Conservation (phyloP, 257 asterid genomes). For the Parsonsia alboflavescens region DNA sequence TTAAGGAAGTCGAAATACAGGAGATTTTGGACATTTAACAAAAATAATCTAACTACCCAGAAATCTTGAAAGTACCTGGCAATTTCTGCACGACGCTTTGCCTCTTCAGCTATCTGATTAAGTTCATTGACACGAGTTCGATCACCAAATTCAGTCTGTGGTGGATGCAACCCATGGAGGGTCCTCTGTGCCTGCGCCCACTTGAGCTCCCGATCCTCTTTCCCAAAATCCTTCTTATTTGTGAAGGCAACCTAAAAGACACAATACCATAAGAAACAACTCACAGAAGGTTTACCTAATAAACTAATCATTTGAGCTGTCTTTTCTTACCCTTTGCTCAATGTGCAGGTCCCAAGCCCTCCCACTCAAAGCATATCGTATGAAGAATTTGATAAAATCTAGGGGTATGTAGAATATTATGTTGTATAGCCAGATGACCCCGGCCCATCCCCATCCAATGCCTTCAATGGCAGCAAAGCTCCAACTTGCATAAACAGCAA, state of each 20-base stretch:
- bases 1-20: background rate
- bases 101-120: conserved; percentile 60
- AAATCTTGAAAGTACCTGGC: conserved; percentile 44
- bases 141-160: conserved; percentile 34
- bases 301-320: background rate
- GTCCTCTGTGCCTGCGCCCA: conserved; percentile 71
- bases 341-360: conserved; percentile 41
- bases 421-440: conserved; percentile 64
- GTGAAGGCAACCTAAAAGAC: conserved; percentile 43
- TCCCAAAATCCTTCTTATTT: conserved; percentile 61
- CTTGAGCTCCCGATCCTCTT: conserved; percentile 59
- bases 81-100: conserved; percentile 60
- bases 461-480: conserved; percentile 58
- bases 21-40: background rate
- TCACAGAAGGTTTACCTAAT: background rate
- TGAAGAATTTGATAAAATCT: conserved; percentile 59
- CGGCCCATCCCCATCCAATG: conserved; percentile 85
- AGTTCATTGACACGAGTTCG: conserved; percentile 39
- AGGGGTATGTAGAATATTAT: conserved; percentile 65
- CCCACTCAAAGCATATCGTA: conserved; percentile 41
- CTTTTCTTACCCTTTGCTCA: conserved; percentile 22
- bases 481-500: conserved; percentile 71
- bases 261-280: conserved; percentile 2
- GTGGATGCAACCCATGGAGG: conserved; percentile 61
- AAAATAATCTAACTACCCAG: background rate